These are phyloP conservation scores for Acacia concinna DNA, from an alignment of 331 rosid species.

Conservation along the genomic window DNA sequence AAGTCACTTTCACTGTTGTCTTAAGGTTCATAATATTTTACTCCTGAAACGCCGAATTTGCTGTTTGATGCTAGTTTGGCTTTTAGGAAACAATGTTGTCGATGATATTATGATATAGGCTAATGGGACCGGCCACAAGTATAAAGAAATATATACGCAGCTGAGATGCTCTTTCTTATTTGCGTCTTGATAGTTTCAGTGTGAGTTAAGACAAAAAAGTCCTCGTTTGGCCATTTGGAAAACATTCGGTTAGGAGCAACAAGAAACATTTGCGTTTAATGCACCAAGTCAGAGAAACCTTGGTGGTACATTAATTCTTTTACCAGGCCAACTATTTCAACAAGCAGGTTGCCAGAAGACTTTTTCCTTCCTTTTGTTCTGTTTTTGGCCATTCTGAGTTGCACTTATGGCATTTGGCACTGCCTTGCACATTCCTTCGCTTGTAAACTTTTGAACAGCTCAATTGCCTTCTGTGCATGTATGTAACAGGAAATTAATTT, in stretches of 20 bases:
- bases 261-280: conserved; percentile 25
- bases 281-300: background rate
- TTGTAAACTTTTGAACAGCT: background rate
- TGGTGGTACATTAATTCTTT: conserved; percentile 19
- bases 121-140: background rate
- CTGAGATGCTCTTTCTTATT: background rate
- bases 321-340: conserved; percentile 34
- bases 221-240: conserved; percentile 33
- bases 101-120: background rate
- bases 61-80: conserved; percentile 21
- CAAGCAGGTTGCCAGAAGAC: background rate
- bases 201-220: conserved; percentile 13
- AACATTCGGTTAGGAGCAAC: conserved; percentile 26
- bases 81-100: background rate
- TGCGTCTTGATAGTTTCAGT: background rate
- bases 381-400: background rate
- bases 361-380: background rate
- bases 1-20: conserved; percentile 36
- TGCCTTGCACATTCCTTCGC: background rate
- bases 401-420: conserved; percentile 19
- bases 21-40: background rate
- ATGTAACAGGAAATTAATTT: background rate
- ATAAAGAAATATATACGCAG: background rate
- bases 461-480: background rate
- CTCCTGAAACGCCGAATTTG: conserved; percentile 17